These are phyloP conservation scores for Septoria petroselini DNA, from an alignment of 2,329 filamentous ascomycete species.

Conservation along the genomic window DNA sequence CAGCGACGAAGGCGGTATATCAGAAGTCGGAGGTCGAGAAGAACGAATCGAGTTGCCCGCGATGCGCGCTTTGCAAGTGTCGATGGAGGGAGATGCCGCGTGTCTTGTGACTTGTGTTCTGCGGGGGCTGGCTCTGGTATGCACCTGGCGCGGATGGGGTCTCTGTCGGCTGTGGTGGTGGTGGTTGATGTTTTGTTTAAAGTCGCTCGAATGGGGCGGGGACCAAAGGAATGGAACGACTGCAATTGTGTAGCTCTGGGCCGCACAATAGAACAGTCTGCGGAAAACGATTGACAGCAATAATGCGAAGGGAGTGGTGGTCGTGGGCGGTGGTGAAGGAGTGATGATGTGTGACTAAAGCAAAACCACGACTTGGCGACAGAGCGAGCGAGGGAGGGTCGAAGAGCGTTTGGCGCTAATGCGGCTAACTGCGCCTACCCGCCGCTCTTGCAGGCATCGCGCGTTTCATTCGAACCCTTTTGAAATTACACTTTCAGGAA, in stretches of 20 bases:
- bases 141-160: slow-evolving; percentile 20
- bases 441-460: not conserved
- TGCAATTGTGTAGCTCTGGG: slow-evolving; percentile 22
- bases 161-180: slow-evolving; percentile 9
- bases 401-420: slow-evolving; percentile 7
- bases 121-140: slow-evolving; percentile 23
- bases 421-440: slow-evolving; percentile 2
- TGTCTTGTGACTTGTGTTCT: slow-evolving; percentile 18
- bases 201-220: slow-evolving; percentile 7
- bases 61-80: slow-evolving; percentile 10
- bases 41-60: slow-evolving; percentile 1
- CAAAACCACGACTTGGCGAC: not conserved
- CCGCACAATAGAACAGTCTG: slow-evolving; percentile 22
- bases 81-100: slow-evolving; percentile 16
- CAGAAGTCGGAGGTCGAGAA: slow-evolving; percentile 5
- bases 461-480: not conserved
- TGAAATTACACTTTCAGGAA: slow-evolving; percentile 11
- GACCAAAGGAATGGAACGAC: slow-evolving; percentile 27
- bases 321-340: slow-evolving; percentile 17
- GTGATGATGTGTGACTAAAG: slow-evolving; percentile 11
- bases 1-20: slow-evolving; percentile 21
- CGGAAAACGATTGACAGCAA: not conserved
- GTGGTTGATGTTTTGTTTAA: slow-evolving; percentile 7
- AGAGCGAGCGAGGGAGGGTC: not conserved
- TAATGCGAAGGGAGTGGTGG: too few species aligned